Evolutionary conservation across 2,329 filamentous ascomycete genomes (phyloP).

Genomic region (Diaporthe sp.): DNA sequence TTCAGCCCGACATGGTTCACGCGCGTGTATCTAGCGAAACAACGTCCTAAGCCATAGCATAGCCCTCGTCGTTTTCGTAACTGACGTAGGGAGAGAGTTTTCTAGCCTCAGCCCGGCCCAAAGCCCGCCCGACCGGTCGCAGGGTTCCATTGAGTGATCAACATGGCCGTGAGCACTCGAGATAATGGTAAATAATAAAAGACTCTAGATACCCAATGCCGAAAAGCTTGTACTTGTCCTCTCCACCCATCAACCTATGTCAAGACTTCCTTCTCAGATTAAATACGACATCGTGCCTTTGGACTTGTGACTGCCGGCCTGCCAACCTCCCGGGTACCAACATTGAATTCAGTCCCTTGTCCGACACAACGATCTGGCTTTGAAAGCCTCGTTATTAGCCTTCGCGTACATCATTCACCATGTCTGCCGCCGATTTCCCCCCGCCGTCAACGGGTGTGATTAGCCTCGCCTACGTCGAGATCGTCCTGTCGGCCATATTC

Average conservation of each 20-base stretch:
- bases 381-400: neutral
- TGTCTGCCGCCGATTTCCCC: conserved; percentile 5
- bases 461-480: conserved; percentile 45
- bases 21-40: conserved; percentile 8
- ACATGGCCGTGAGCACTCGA: neutral
- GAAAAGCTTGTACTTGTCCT: neutral
- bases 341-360: no score
- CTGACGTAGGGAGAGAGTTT: conserved; percentile 8
- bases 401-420: neutral
- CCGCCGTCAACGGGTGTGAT: conserved; percentile 30
- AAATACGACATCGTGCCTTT: neutral
- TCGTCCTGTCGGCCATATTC: conserved; percentile 44
- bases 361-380: neutral
- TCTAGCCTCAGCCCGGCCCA: neutral
- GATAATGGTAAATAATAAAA: conserved; percentile 7
- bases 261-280: neutral
- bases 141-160: neutral
- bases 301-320: neutral
- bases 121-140: neutral
- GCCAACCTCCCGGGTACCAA: neutral
- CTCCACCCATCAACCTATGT: neutral
- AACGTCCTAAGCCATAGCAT: neutral
- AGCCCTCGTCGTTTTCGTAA: conserved; percentile 19
- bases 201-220: conserved; percentile 14
- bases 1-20: conserved; percentile 22